These are phyloP conservation scores for Penicillium robsamsonii DNA, from an alignment of 495 filamentous ascomycete species.

Conservation along the genomic window DNA sequence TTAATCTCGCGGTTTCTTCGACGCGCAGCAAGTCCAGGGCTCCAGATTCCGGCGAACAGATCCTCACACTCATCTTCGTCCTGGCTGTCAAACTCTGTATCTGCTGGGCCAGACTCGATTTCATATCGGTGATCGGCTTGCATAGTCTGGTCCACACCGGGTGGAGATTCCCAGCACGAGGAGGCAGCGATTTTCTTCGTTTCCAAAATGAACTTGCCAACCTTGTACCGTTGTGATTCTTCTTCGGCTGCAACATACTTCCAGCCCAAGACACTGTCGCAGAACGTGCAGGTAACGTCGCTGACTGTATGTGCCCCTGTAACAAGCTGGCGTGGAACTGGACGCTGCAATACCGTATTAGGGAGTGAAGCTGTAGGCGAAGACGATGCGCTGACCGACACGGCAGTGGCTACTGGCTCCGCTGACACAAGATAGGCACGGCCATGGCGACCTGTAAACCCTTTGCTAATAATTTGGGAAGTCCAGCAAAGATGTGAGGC, in stretches of 20 bases:
- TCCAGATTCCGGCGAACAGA: slow-evolving; percentile 86
- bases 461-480: slow-evolving; percentile 82
- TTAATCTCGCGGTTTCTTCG: slow-evolving; percentile 55
- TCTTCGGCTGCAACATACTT: slow-evolving; percentile 89
- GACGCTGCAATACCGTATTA: slow-evolving; percentile 58
- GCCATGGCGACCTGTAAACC: slow-evolving; percentile 91
- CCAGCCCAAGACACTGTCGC: slow-evolving; percentile 77
- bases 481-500: slow-evolving; percentile 70
- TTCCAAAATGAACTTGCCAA: slow-evolving; percentile 96
- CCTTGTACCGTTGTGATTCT: slow-evolving; percentile 80
- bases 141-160: not conserved
- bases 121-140: not conserved
- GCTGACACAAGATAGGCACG: slow-evolving; percentile 81
- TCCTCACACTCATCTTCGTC: slow-evolving; percentile 97
- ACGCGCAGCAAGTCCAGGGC: slow-evolving; percentile 62
- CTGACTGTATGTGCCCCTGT: slow-evolving; percentile 71
- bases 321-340: slow-evolving; percentile 70
- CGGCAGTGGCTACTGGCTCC: slow-evolving; percentile 24
- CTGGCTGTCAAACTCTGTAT: slow-evolving; percentile 78
- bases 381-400: slow-evolving; percentile 34
- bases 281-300: slow-evolving; percentile 56
- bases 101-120: slow-evolving; percentile 20
- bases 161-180: slow-evolving; percentile 65
- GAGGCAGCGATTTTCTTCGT: slow-evolving; percentile 66
- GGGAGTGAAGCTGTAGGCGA: slow-evolving; percentile 37